Conservation (phyloP, 306 rosid genomes). For the Trifolium fragiferum region DNA sequence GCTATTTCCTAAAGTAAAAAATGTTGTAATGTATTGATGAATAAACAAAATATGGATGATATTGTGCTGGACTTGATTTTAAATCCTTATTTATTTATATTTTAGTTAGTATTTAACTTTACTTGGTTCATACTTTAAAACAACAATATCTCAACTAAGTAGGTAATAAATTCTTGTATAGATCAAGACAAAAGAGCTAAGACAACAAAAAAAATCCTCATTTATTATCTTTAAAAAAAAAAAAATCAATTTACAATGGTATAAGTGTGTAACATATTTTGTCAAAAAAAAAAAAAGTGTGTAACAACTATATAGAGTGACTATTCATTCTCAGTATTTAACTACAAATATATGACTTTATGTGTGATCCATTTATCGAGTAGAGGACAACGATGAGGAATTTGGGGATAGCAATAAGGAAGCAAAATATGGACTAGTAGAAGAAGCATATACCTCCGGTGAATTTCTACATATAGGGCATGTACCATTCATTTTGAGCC, state of each 20-base stretch:
- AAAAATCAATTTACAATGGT: background rate
- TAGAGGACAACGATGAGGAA: slow-evolving; percentile 42
- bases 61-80: too few relatives aligned
- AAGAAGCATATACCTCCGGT: slow-evolving; percentile 47
- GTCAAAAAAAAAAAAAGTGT: background rate
- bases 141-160: background rate
- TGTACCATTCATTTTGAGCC: slow-evolving; percentile 76
- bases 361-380: background rate
- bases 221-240: background rate
- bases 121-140: background rate
- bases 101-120: too few relatives aligned
- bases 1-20: too few relatives aligned
- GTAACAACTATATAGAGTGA: background rate
- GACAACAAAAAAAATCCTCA: background rate
- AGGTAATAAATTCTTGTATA: background rate
- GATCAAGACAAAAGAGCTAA: too few relatives aligned
- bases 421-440: slow-evolving; percentile 29
- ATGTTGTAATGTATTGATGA: too few relatives aligned
- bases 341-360: background rate
- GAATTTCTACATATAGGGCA: slow-evolving; percentile 81
- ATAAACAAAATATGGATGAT: too few relatives aligned
- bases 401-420: slow-evolving; percentile 38
- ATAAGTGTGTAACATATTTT: background rate
- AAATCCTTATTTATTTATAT: too few relatives aligned
- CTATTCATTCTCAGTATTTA: background rate